These are phyloP conservation scores for Metschnikowia vanudenii DNA, from an alignment of 805 yeast species.

Conservation along the genomic window DNA sequence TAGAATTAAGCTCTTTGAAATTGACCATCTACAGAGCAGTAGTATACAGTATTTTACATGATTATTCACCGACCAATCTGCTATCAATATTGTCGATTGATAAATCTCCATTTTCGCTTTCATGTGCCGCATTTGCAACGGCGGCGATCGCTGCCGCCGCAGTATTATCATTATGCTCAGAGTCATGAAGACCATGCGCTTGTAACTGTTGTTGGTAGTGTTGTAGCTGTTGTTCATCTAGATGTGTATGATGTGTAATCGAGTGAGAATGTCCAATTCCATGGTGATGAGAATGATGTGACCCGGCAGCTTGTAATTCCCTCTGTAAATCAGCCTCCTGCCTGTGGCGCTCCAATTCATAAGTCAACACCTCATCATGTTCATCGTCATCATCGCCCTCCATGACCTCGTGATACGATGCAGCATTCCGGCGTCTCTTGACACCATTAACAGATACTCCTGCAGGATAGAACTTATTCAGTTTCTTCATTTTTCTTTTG, in stretches of 20 bases:
- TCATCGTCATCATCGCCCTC: conserved; percentile 25
- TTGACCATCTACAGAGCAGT: conserved; percentile 1
- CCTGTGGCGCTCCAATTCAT: conserved; percentile 21
- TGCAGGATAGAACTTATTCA: conserved; percentile 27
- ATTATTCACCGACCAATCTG: conserved; percentile 43
- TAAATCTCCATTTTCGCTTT: conserved; percentile 31
- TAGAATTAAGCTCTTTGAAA: conserved; percentile 1
- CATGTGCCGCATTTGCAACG: conserved; percentile 33
- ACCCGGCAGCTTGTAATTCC: conserved; percentile 23
- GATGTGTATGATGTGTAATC: conserved; percentile 23
- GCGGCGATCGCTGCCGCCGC: conserved; percentile 45
- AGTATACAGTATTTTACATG: conserved; percentile 22
- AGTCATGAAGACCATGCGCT: conserved; percentile 27
- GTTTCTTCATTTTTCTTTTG: conserved; percentile 49
- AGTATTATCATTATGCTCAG: conserved; percentile 19
- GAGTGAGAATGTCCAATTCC: conserved; percentile 18
- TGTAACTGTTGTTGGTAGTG: conserved; percentile 29
- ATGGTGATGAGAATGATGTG: conserved; percentile 14
- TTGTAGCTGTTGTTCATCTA: conserved; percentile 28
- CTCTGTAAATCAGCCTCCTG: conserved; percentile 24
- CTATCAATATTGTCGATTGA: conserved; percentile 46
- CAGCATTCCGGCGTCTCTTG: conserved; percentile 19
- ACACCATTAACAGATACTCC: conserved; percentile 13
- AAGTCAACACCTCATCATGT: conserved; percentile 24
- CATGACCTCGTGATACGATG: conserved; percentile 20